Conservation (phyloP, 345 rosid genomes). For the Rhodamnia argentea region DNA sequence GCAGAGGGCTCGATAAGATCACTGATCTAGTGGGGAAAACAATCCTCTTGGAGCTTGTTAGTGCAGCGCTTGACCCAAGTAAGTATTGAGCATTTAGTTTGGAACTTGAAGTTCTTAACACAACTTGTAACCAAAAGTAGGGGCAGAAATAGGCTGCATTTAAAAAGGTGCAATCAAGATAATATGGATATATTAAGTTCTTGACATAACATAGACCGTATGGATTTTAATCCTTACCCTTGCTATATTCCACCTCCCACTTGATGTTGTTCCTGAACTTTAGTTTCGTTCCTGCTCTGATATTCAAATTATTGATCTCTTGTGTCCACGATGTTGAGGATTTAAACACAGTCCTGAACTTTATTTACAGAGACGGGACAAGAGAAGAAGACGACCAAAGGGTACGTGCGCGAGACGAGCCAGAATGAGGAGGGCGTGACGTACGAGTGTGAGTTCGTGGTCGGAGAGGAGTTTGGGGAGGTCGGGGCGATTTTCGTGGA, state of each 20-base stretch:
- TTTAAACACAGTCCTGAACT: background rate
- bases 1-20: conserved; percentile 25
- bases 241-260: background rate
- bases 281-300: background rate
- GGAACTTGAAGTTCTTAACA: background rate
- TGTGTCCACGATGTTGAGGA: too few species aligned
- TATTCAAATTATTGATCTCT: background rate
- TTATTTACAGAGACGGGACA: conserved; percentile 18
- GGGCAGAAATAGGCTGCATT: background rate
- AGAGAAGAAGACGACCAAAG: conserved; percentile 39
- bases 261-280: background rate
- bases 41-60: conserved; percentile 43
- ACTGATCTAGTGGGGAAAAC: conserved; percentile 38
- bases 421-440: conserved; percentile 10
- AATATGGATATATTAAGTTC: background rate
- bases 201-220: background rate
- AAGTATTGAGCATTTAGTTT: conserved; percentile 4
- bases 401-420: conserved; percentile 23
- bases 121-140: background rate
- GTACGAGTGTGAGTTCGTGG: conserved; percentile 45
- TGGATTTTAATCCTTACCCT: background rate
- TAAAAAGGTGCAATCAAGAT: background rate
- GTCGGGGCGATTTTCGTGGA: conserved; percentile 55
- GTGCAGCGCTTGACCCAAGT: conserved; percentile 40
- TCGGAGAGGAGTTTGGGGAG: conserved; percentile 45